Percentiles rank a stretch among this genome's conserved stretches.
Conservation (phyloP, 2,329 filamentous ascomycete species). For the Talaromyces pinophilus region DNA sequence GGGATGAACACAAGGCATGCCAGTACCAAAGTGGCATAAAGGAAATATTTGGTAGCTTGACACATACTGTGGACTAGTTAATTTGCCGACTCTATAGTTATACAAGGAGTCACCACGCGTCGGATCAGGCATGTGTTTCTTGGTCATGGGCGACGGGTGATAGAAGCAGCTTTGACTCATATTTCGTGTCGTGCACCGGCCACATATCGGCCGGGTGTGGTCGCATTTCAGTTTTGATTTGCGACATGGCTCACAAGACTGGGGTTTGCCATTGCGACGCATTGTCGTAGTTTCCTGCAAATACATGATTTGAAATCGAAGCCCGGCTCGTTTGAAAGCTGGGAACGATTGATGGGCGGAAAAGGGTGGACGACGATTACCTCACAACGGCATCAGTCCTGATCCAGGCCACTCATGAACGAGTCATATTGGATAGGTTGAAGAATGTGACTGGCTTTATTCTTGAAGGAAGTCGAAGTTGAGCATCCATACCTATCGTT, state of each 20-base stretch:
- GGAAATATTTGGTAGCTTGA: neutral
- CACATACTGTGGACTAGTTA: slow-evolving; percentile 13
- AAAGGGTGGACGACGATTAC: neutral
- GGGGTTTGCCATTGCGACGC: slow-evolving; percentile 40
- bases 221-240: slow-evolving; percentile 42
- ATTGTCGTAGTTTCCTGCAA: slow-evolving; percentile 26
- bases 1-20: neutral
- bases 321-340: neutral
- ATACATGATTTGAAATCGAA: slow-evolving; percentile 4
- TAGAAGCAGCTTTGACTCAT: slow-evolving; percentile 39
- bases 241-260: slow-evolving; percentile 43
- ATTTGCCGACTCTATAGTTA: slow-evolving; percentile 19
- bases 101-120: slow-evolving; percentile 26
- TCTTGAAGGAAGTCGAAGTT: neutral
- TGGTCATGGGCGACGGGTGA: slow-evolving; percentile 44
- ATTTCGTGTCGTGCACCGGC: slow-evolving; percentile 28
- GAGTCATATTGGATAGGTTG: too few relatives aligned
- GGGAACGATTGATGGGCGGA: neutral
- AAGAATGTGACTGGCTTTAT: neutral
- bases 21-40: neutral
- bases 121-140: slow-evolving; percentile 23
- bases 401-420: neutral
- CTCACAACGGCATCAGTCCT: neutral
- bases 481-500: neutral
- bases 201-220: slow-evolving; percentile 37